phyloP scores from a whole-genome alignment of 2,329 filamentous ascomycete genomes.

The Trichocomaceae sp. region DNA sequence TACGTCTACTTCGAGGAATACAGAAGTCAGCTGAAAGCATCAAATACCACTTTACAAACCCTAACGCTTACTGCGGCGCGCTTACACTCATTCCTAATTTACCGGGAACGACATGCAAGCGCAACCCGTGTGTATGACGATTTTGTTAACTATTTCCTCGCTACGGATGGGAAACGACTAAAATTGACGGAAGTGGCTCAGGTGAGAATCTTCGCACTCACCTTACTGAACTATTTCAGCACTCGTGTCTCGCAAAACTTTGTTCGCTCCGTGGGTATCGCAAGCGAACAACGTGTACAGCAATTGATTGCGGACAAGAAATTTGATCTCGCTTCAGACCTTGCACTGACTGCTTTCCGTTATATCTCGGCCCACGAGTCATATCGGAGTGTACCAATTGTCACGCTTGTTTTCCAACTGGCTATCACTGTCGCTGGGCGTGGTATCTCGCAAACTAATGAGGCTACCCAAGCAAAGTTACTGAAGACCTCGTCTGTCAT shows the following conservation, averaged over 20 bases:
- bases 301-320: constrained; percentile 24
- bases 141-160: constrained; percentile 27
- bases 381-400: constrained; percentile 24
- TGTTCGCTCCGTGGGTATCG: constrained; percentile 33
- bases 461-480: constrained; percentile 33
- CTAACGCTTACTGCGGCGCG: constrained; percentile 32
- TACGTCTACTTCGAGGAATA: constrained; percentile 37
- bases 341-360: constrained; percentile 28
- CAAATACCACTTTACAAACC: constrained; percentile 31
- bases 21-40: constrained; percentile 31
- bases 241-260: constrained; percentile 30
- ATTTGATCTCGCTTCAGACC: constrained; percentile 28
- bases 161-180: constrained; percentile 26
- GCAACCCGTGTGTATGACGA: constrained; percentile 26
- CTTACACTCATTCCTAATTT: constrained; percentile 27
- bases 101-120: constrained; percentile 19
- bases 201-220: constrained; percentile 27
- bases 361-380: constrained; percentile 29
- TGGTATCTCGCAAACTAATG: constrained; percentile 30
- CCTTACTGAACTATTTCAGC: constrained; percentile 29
- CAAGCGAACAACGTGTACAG: constrained; percentile 22
- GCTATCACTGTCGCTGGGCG: constrained; percentile 32
- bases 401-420: constrained; percentile 32
- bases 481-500: constrained; percentile 36
- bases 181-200: constrained; percentile 23